A percentile compares a stretch with the other conserved stretches of the same genome.
Conservation (phyloP, 768 basidiomycete species). For the Psilocybe sp. region DNA sequence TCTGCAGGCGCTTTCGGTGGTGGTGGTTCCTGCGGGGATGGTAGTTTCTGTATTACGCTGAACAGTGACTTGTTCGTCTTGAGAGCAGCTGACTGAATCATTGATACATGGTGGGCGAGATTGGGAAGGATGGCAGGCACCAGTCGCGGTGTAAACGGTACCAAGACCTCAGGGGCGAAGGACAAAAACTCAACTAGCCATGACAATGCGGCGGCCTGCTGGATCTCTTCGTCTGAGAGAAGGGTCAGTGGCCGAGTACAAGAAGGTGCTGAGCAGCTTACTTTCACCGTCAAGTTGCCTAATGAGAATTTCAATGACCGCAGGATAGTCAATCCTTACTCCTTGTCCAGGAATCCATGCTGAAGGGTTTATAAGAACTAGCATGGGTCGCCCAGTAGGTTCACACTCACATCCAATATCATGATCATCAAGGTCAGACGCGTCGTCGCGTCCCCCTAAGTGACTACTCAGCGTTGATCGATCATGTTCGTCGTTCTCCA, state of each 20-base stretch:
- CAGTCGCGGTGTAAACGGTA: conserved; percentile 91
- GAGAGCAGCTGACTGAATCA: conserved; percentile 85
- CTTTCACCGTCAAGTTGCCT: conserved; percentile 83
- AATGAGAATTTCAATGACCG: conserved; percentile 91
- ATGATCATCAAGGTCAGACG: conserved; percentile 50
- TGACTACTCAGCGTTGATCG: conserved; percentile 37
- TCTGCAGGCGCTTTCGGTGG: conserved; percentile 18
- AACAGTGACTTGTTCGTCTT: conserved; percentile 85
- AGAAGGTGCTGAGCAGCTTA: conserved; percentile 34
- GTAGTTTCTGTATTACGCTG: conserved; percentile 82
- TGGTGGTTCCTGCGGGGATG: conserved; percentile 59
- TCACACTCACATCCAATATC: conserved; percentile 60
- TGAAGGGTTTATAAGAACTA: conserved; percentile 24
- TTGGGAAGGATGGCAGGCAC: conserved; percentile 93
- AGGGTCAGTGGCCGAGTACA: not conserved
- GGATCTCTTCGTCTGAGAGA: conserved; percentile 82
- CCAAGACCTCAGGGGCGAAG: conserved; percentile 88
- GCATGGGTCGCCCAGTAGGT: not conserved
- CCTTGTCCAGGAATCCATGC: conserved; percentile 95
- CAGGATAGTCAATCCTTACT: conserved; percentile 84
- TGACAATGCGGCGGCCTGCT: conserved; percentile 88
- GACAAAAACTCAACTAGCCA: conserved; percentile 91
- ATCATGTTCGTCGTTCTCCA: conserved; percentile 44
- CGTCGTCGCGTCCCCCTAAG: conserved; percentile 38
- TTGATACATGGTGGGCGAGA: conserved; percentile 85